A percentile compares a stretch with the other conserved stretches of the same genome.
phyloP scores from a whole-genome alignment of 192 early-diverging fungal species.

The Mortierella claussenii region DNA sequence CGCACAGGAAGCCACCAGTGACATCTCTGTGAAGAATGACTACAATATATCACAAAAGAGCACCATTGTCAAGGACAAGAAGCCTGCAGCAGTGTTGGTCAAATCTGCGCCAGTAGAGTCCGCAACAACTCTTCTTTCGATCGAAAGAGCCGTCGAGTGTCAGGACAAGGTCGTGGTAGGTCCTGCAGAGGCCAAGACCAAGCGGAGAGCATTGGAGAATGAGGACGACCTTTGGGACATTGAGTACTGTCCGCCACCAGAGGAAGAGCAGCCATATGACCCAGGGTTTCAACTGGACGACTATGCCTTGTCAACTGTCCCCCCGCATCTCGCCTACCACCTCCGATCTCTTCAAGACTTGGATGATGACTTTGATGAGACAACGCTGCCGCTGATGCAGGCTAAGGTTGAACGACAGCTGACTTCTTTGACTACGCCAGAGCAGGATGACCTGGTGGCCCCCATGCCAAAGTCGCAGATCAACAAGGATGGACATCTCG shows the following conservation, averaged over 20 bases:
- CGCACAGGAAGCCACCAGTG: background rate
- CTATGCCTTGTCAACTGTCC: conserved; percentile 13
- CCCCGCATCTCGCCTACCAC: conserved; percentile 27
- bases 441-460: background rate
- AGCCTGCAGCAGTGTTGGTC: background rate
- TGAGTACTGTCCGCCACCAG: conserved; percentile 39
- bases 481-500: conserved; percentile 16
- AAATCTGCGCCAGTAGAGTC: conserved; percentile 30
- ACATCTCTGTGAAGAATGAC: background rate
- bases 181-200: conserved; percentile 23
- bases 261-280: conserved; percentile 40
- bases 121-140: conserved; percentile 29
- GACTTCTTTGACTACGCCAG: background rate
- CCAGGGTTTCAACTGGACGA: conserved; percentile 27
- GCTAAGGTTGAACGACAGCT: conserved; percentile 5
- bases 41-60: background rate
- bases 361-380: conserved; percentile 11
- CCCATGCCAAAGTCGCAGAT: conserved; percentile 18
- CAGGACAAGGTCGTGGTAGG: conserved; percentile 42
- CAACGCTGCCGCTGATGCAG: conserved; percentile 4
- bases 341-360: conserved; percentile 1
- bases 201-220: conserved; percentile 36
- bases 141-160: conserved; percentile 28
- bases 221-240: conserved; percentile 31
- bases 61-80: background rate